Conservation (phyloP, 768 basidiomycete genomes). For the Pulveroboletus frians region DNA sequence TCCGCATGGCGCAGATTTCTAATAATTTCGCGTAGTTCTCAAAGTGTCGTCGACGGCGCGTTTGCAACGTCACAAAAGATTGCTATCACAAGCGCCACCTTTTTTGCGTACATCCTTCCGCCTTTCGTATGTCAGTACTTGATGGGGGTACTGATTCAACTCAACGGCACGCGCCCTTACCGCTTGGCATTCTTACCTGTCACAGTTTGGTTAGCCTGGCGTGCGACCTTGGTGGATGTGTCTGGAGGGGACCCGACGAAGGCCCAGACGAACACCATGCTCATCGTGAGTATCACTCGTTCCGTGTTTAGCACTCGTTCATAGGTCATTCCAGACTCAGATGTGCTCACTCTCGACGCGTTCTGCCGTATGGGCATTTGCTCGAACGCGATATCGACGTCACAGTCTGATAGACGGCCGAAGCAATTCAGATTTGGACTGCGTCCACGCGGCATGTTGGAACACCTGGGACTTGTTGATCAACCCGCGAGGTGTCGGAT, state of each 20-base stretch:
- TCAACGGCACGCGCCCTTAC: constrained; percentile 35
- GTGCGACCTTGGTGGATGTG: constrained; percentile 28
- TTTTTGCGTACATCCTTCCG: constrained; percentile 36
- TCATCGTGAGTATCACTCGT: constrained; percentile 15
- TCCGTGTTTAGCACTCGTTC: not conserved
- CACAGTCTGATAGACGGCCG: not conserved
- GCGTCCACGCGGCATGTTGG: constrained; percentile 19
- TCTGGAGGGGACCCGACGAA: constrained; percentile 17
- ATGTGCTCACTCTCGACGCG: constrained; percentile 16
- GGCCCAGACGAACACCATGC: constrained; percentile 6
- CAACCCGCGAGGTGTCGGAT: constrained; percentile 24
- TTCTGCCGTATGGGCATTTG: constrained; percentile 17
- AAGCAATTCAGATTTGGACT: not conserved
- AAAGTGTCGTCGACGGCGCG: not conserved
- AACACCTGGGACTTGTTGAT: constrained; percentile 25
- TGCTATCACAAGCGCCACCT: constrained; percentile 18
- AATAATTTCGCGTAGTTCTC: not conserved
- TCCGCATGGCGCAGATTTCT: not conserved
- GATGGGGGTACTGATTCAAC: constrained; percentile 48
- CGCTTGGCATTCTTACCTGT: constrained; percentile 48
- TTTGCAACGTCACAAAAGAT: constrained; percentile 8
- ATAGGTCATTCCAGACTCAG: constrained; percentile 8
- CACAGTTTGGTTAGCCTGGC: constrained; percentile 40
- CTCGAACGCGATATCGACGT: constrained; percentile 14
- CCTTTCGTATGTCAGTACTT: constrained; percentile 41